Percentiles rank a stretch among this genome's conserved stretches.
Evolutionary conservation across 768 basidiomycete genomes (phyloP).

Genomic region (Macrocybe gigantea): DNA sequence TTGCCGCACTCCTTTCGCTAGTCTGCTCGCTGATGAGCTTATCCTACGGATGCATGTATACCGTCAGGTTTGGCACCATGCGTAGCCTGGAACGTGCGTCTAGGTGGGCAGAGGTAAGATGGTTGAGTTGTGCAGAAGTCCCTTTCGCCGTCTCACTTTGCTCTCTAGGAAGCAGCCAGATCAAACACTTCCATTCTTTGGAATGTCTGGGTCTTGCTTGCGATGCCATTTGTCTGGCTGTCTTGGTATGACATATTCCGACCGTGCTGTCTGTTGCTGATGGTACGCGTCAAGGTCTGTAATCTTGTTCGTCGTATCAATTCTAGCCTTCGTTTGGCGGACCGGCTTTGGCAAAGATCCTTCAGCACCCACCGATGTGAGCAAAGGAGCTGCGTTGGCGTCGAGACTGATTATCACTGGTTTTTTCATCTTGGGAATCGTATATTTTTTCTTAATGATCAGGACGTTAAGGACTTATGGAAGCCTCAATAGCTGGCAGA

Average conservation of each 20-base stretch:
- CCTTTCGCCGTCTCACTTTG: background rate
- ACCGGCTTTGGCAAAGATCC: conserved; percentile 38
- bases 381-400: conserved; percentile 19
- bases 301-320: conserved; percentile 54
- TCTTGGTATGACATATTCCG: conserved; percentile 39
- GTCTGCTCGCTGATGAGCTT: conserved; percentile 66
- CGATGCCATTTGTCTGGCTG: conserved; percentile 65
- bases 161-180: conserved; percentile 6
- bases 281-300: conserved; percentile 41
- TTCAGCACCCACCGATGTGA: conserved; percentile 12
- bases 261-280: background rate
- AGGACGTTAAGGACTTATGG: conserved; percentile 56
- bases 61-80: conserved; percentile 70
- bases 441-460: conserved; percentile 56
- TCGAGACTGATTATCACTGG: conserved; percentile 49
- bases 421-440: conserved; percentile 46
- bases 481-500: background rate
- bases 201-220: conserved; percentile 61
- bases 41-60: conserved; percentile 69
- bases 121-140: conserved; percentile 45
- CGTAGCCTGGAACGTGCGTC: conserved; percentile 64
- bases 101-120: conserved; percentile 60
- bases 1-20: conserved; percentile 56
- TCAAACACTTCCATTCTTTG: conserved; percentile 21
- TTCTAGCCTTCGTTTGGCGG: conserved; percentile 67